Percentiles rank a stretch among this genome's conserved stretches.
phyloP scores from a whole-genome alignment of 345 rosid species.

The Pugionium cornutum region DNA sequence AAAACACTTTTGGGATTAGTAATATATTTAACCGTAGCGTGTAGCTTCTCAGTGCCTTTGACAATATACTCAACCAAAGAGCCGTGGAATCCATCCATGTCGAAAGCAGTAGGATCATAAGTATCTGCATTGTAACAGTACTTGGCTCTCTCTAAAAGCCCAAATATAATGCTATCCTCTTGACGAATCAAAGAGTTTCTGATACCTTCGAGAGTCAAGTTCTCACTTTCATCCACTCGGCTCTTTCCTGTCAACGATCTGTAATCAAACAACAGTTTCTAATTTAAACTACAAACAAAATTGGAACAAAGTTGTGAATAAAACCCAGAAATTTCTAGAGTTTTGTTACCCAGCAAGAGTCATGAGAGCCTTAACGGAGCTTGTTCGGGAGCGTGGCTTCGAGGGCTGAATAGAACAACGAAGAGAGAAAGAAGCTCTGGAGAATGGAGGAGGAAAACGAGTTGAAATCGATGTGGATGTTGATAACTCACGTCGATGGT shows the following conservation, averaged over 20 bases:
- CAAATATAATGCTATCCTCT: conserved; percentile 88
- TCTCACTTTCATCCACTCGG: conserved; percentile 73
- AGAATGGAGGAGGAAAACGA: conserved; percentile 24
- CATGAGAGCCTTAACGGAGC: conserved; percentile 45
- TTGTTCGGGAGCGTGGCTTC: conserved; percentile 38
- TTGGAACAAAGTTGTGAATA: not conserved
- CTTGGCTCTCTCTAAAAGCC: conserved; percentile 82
- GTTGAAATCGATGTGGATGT: conserved; percentile 18
- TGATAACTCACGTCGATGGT: conserved; percentile 31
- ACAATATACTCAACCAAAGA: conserved; percentile 84
- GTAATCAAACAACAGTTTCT: conserved; percentile 23
- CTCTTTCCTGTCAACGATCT: conserved; percentile 52
- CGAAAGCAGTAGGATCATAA: conserved; percentile 72
- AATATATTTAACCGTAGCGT: conserved; percentile 57
- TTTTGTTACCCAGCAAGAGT: conserved; percentile 52
- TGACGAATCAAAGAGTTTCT: conserved; percentile 78
- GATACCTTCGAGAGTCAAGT: conserved; percentile 72
- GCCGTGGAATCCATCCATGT: conserved; percentile 75
- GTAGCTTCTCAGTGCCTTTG: conserved; percentile 85
- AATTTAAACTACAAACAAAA: not conserved
- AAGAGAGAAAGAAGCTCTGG: conserved; percentile 22
- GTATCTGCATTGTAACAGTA: conserved; percentile 78
- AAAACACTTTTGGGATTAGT: not conserved
- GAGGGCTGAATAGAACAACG: conserved; percentile 42
- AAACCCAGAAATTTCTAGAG: not conserved